Base-by-base conservation (phyloP, 306 rosid genomes). In the Cucumis cinereus region DNA sequence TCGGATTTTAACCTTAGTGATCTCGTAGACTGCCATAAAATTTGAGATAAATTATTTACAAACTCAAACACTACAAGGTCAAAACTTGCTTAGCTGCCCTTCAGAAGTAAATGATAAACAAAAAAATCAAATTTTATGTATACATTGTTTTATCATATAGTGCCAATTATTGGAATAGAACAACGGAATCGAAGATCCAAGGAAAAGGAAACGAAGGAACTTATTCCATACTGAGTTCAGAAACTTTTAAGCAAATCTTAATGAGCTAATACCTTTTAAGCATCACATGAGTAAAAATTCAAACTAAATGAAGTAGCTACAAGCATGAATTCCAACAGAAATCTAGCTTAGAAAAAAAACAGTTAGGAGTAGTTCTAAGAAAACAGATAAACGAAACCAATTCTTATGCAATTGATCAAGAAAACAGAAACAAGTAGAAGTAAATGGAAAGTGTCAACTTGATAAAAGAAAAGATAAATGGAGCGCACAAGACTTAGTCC, bases 401-500 rank as follows among this genome's bases (percentile, higher is more conserved):
- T 19, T 54, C 26, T 54, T 13, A 77, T 49, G 77, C 59, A 57
- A 14, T 17, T 55, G 71, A 78, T 8, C 19, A 19, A 74, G 28
- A 74, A 75, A 55, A 52, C 13, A 43, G 17, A 71, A 33, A 57
- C 79, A 60, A 60, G 12, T 77, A 78, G 43, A 78, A 74, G 76
- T n/a, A 19, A 57, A 33, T 35, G 75, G 73, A 68, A 40, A 54
- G 7, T 30, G 40, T 14, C 28, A 72, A 72, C 71, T 11, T 60
- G 16, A 13, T 5, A 38, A 62, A 45, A 70, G 59, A 55, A 16
- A 55, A 43, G 76, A 83, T 52, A 13, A 76, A 84, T 75, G 71
- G 64, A 76, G 86, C 97, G 83, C 80, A 94, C 99, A 76, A 94
- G 93, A 82, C 99, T 94, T 78, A 94, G 87, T 58, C 99, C 99